These are phyloP conservation scores for Candida pseudoglaebosa DNA, from an alignment of 805 yeast species.

Conservation along the genomic window DNA sequence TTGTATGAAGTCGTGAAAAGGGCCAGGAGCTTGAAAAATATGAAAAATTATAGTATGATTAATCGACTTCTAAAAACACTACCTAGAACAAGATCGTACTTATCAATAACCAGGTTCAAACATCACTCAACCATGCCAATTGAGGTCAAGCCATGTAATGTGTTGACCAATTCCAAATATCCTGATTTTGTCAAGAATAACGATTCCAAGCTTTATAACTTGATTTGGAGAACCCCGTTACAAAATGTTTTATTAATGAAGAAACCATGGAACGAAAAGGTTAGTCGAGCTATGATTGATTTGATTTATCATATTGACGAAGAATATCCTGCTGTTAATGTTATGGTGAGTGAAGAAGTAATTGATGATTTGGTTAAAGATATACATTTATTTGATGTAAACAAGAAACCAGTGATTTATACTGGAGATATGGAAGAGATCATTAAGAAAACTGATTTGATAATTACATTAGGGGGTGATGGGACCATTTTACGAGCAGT, in stretches of 20 bases:
- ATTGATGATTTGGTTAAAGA: slow-evolving; percentile 55
- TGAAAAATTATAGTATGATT: background rate
- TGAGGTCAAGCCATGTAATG: slow-evolving; percentile 13
- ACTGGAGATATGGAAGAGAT: slow-evolving; percentile 60
- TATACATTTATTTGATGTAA: slow-evolving; percentile 21
- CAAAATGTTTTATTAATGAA: slow-evolving; percentile 76
- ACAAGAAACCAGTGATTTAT: slow-evolving; percentile 31
- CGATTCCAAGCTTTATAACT: slow-evolving; percentile 56
- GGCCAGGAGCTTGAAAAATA: too few species aligned
- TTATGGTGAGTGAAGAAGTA: slow-evolving; percentile 72
- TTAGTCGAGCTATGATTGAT: slow-evolving; percentile 59
- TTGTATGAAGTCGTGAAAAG: too few species aligned
- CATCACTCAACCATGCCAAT: slow-evolving; percentile 2
- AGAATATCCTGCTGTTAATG: slow-evolving; percentile 66
- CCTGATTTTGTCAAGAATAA: slow-evolving; percentile 56
- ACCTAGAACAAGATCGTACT: background rate
- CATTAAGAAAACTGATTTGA: slow-evolving; percentile 64
- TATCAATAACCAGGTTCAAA: background rate
- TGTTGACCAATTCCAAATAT: slow-evolving; percentile 13
- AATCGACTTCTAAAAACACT: background rate
- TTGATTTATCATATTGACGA: slow-evolving; percentile 60
- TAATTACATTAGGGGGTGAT: slow-evolving; percentile 93
- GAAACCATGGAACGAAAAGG: slow-evolving; percentile 73
- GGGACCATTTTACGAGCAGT: slow-evolving; percentile 89
- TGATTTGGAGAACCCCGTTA: slow-evolving; percentile 71